phyloP scores from a whole-genome alignment of 495 filamentous ascomycete species.

The Physcia stellaris region DNA sequence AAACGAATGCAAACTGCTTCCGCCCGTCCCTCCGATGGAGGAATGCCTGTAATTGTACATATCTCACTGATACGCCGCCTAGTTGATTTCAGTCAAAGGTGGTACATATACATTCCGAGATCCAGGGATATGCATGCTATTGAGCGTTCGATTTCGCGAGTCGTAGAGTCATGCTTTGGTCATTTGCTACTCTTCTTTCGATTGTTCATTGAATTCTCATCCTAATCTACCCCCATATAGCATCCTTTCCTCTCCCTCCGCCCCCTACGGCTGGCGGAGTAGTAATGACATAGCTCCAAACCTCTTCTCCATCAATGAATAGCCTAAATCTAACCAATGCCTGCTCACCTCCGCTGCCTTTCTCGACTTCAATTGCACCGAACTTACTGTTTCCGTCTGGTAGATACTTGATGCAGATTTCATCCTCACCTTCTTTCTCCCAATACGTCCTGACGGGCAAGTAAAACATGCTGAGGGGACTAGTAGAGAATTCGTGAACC shows the following conservation, averaged over 20 bases:
- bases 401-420: slow-evolving; percentile 72
- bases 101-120: too few relatives aligned
- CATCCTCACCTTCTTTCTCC: slow-evolving; percentile 56
- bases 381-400: slow-evolving; percentile 85
- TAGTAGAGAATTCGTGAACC: slow-evolving; percentile 77
- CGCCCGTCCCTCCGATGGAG: too few relatives aligned
- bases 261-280: slow-evolving; percentile 30
- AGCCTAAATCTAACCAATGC: slow-evolving; percentile 53
- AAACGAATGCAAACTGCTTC: too few relatives aligned
- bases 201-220: too few relatives aligned
- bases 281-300: slow-evolving; percentile 48
- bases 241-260: slow-evolving; percentile 29
- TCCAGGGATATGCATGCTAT: too few relatives aligned
- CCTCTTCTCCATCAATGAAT: slow-evolving; percentile 57
- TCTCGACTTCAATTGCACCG: slow-evolving; percentile 72
- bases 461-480: slow-evolving; percentile 86
- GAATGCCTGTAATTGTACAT: too few relatives aligned
- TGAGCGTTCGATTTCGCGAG: too few relatives aligned
- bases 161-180: too few relatives aligned
- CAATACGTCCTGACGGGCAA: slow-evolving; percentile 70
- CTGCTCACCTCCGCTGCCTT: slow-evolving; percentile 30
- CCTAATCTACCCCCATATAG: slow-evolving; percentile 12
- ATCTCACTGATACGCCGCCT: too few relatives aligned
- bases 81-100: too few relatives aligned
- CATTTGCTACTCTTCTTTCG: too few relatives aligned